These are phyloP conservation scores for Aspergillus aculeatinus DNA, from an alignment of 2,329 filamentous ascomycete genomes.

Conservation along the genomic window DNA sequence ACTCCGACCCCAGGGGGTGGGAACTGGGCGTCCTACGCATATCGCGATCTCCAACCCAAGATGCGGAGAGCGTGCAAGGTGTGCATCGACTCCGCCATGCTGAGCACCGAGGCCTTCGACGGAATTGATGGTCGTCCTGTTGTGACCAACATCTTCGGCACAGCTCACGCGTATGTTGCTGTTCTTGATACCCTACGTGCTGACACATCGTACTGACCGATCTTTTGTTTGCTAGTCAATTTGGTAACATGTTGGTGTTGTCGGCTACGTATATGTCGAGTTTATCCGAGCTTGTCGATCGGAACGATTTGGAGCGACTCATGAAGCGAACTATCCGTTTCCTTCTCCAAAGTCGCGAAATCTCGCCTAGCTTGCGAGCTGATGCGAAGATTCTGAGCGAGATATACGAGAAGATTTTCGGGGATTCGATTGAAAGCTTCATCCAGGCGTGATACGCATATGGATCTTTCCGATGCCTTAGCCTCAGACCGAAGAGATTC, in stretches of 20 bases:
- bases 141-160: slow-evolving; percentile 95
- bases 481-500: too few relatives aligned
- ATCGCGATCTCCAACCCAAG: slow-evolving; percentile 38
- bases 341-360: slow-evolving; percentile 66
- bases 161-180: slow-evolving; percentile 80
- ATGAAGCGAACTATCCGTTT: slow-evolving; percentile 75
- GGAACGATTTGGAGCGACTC: slow-evolving; percentile 57
- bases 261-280: slow-evolving; percentile 73
- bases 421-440: slow-evolving; percentile 25
- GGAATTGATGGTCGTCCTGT: slow-evolving; percentile 65
- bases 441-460: slow-evolving; percentile 1
- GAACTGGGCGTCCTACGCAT: slow-evolving; percentile 5
- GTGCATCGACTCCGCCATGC: slow-evolving; percentile 72
- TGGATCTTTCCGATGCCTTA: too few relatives aligned
- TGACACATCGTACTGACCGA: slow-evolving; percentile 23
- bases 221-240: slow-evolving; percentile 66
- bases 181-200: not conserved
- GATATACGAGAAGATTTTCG: slow-evolving; percentile 48
- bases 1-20: slow-evolving; percentile 1
- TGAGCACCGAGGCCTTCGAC: slow-evolving; percentile 83
- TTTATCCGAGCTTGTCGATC: slow-evolving; percentile 59
- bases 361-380: slow-evolving; percentile 70
- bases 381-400: slow-evolving; percentile 72
- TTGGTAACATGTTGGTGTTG: slow-evolving; percentile 91
- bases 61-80: slow-evolving; percentile 57